A percentile compares a stretch with the other conserved stretches of the same genome.
These are phyloP conservation scores for Neospermospora avenae DNA, from an alignment of 2,329 filamentous ascomycete species.

Conservation along the genomic window DNA sequence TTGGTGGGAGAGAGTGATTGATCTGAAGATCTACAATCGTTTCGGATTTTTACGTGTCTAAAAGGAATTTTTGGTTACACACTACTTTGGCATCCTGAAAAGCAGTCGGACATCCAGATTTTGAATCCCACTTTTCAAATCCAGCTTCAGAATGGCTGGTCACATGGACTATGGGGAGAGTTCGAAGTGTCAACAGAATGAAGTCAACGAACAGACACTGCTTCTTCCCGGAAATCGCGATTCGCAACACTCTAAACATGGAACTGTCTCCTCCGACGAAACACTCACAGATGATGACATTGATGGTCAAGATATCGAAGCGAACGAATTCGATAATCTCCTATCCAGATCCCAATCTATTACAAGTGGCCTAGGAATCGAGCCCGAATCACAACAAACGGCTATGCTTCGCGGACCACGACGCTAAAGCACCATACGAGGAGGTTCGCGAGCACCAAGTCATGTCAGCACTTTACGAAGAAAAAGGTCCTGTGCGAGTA, in stretches of 20 bases:
- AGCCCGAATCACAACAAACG: conserved; percentile 31
- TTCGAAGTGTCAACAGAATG: not conserved
- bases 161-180: not conserved
- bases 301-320: conserved; percentile 40
- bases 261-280: conserved; percentile 10
- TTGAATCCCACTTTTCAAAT: not conserved
- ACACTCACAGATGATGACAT: conserved; percentile 17
- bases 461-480: conserved; percentile 14
- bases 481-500: conserved; percentile 25
- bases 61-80: not conserved
- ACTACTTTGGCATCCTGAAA: not conserved
- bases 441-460: conserved; percentile 18
- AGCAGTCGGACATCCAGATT: not conserved
- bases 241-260: conserved; percentile 6
- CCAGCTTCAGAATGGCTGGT: not conserved
- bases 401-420: conserved; percentile 33
- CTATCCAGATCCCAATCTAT: conserved; percentile 30
- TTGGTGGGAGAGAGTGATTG: too few species aligned
- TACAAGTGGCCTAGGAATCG: conserved; percentile 30
- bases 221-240: conserved; percentile 13
- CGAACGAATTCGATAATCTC: conserved; percentile 33
- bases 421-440: conserved; percentile 22
- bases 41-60: too few species aligned
- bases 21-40: too few species aligned
- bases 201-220: conserved; percentile 18